phyloP scores from a whole-genome alignment of 139 green algal species.

The Closterium sp. region DNA sequence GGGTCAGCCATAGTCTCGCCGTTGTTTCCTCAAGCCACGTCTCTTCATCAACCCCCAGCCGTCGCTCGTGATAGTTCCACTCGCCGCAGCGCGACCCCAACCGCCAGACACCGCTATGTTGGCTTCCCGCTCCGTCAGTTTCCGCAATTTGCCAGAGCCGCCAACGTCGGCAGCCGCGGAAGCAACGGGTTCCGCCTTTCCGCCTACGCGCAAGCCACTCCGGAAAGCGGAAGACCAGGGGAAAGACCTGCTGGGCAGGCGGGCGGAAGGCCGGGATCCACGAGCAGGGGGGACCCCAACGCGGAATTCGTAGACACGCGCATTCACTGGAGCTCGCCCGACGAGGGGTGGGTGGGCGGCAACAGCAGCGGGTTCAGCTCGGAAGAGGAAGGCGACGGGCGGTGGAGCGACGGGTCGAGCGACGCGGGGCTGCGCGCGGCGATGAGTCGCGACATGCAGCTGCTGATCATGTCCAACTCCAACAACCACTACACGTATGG shows the following conservation, averaged over 20 bases:
- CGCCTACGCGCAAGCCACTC: neutral
- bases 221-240: neutral
- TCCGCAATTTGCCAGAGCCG: neutral
- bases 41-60: neutral
- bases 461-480: neutral
- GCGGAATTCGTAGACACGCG: conserved; percentile 1
- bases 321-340: neutral
- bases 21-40: neutral
- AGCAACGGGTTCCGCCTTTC: neutral
- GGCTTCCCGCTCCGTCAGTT: neutral
- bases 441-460: neutral
- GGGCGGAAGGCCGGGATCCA: neutral
- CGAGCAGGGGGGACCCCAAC: neutral
- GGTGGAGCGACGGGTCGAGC: neutral
- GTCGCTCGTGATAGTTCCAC: neutral
- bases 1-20: neutral
- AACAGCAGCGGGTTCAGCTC: neutral
- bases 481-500: conserved; percentile 16
- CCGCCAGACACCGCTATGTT: neutral
- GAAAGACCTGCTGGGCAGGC: too few relatives aligned
- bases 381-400: neutral
- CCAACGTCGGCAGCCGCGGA: neutral
- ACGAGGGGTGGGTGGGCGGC: conserved; percentile 10
- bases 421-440: neutral
- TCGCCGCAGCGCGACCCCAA: neutral